Conservation (phyloP, 2,329 filamentous ascomycete genomes). For the Colletotrichum brevisporum region DNA sequence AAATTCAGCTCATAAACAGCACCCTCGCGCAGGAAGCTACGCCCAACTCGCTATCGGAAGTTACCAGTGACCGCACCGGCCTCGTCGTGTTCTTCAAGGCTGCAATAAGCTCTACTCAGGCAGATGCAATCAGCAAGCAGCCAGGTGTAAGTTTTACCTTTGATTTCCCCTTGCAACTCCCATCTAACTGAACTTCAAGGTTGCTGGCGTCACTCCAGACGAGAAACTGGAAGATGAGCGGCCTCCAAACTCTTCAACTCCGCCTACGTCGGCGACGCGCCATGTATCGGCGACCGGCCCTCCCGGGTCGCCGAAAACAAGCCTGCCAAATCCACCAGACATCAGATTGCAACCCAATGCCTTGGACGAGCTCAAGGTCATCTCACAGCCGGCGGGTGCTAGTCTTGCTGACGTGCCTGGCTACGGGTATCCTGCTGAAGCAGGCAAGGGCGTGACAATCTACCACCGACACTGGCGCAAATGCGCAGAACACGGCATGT, state of each 20-base stretch:
- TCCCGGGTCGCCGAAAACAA: not conserved
- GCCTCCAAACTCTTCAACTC: not conserved
- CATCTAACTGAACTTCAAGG: not conserved
- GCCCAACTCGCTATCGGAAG: not conserved
- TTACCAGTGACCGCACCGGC: slow-evolving; percentile 19
- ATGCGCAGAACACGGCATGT: not conserved
- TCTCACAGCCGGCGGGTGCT: slow-evolving; percentile 24
- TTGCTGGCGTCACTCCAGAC: slow-evolving; percentile 1
- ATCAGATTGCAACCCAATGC: slow-evolving; percentile 3
- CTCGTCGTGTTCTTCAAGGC: slow-evolving; percentile 21
- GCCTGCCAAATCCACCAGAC: not conserved
- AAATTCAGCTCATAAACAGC: slow-evolving; percentile 1
- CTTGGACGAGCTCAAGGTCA: slow-evolving; percentile 20
- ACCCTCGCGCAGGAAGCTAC: not conserved
- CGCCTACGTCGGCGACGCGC: not conserved
- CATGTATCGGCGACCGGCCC: not conserved
- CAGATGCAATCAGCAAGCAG: not conserved
- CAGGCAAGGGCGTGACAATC: slow-evolving; percentile 21
- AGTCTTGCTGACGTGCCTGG: slow-evolving; percentile 7
- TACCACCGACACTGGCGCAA: slow-evolving; percentile 22
- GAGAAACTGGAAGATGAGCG: not conserved
- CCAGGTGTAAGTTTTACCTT: slow-evolving; percentile 9
- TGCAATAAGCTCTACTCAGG: slow-evolving; percentile 9
- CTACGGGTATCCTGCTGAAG: slow-evolving; percentile 21
- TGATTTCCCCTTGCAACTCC: not conserved